Evolutionary conservation across 495 filamentous ascomycete genomes (phyloP), one percentile per base, ranked within the genome.

Genomic region (Achaetomiella virescens): DNA sequence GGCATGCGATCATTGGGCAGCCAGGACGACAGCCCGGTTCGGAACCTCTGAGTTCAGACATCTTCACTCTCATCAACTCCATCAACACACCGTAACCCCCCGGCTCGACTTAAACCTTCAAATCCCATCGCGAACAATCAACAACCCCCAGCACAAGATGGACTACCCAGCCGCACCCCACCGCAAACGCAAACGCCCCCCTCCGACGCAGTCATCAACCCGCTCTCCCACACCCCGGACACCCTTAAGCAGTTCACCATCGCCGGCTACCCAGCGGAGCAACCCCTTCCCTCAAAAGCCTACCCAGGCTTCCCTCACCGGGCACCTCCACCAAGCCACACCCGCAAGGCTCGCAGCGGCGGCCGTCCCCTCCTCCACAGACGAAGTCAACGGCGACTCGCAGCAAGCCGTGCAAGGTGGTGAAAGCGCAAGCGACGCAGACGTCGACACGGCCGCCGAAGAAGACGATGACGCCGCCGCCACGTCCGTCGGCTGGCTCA

Each of bases 251-350:
- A 78, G 45, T 66, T 78, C 41, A 55, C 62, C 27, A 50, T 66
- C 20, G 74, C 74, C 27, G 75, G 75, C n/a, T 58, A 70, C 29
- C 50, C 67, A 17, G 52, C 67, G 6, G 49, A 64, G 15, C 57
- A 65, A 12, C 71, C 68, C 14, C 55, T 73, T 29, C 75, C 74
- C 1, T 74, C 74, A 0, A 55, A 57, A 14, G 6, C 52, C 7
- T 49, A 71, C 50, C 72, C 66, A 1, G 55, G 61, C n/a, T 78
- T 78, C 43, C 75, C 75, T n/a, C 72, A 78, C 50, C 69, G 67
- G 64, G 5, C 44, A 67, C 31, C 66, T 53, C 15, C 42, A 22
- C 25, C 37, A 24, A 17, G 21, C 8, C 20, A 43, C 20, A 40
- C 27, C 21, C n/a, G 14, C 47, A 29, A 24, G 14, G 21, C 20